Conservation (phyloP, 331 rosid genomes). For the Quercus lobata region DNA sequence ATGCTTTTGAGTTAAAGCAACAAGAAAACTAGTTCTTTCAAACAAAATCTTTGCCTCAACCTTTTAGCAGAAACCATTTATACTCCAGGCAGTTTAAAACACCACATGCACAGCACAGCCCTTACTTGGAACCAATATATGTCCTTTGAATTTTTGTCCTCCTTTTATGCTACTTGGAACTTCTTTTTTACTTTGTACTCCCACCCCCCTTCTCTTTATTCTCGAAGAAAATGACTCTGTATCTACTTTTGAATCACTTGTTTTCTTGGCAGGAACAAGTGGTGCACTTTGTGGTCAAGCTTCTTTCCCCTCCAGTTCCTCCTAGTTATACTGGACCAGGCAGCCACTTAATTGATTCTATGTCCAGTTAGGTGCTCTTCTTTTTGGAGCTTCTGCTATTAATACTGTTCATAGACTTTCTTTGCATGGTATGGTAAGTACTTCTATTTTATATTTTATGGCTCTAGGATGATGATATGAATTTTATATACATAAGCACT, state of each 20-base stretch:
- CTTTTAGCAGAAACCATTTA: background rate
- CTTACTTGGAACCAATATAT: background rate
- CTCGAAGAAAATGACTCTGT: background rate
- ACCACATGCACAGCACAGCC: background rate
- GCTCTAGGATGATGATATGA: background rate
- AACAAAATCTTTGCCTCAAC: background rate
- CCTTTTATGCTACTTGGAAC: background rate
- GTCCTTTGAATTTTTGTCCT: background rate
- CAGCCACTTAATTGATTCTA: conserved; percentile 51
- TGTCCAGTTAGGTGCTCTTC: conserved; percentile 57
- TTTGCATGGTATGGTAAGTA: conserved; percentile 72
- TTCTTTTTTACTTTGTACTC: background rate
- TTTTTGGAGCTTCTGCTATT: conserved; percentile 52
- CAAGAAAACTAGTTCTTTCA: background rate
- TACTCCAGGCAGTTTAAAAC: background rate
- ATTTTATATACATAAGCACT: conserved; percentile 9
- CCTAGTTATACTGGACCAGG: conserved; percentile 40
- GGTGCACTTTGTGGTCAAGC: conserved; percentile 58
- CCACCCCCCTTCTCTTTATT: background rate
- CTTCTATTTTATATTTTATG: background rate
- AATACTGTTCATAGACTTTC: conserved; percentile 70
- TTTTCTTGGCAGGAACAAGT: conserved; percentile 65
- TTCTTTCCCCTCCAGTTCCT: conserved; percentile 56
- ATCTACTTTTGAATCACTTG: background rate
- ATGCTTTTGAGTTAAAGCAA: background rate